A percentile compares a stretch with the other conserved stretches of the same genome.
phyloP scores from a whole-genome alignment of 148 eudicot species.

The Rhododendron williamsianum region DNA sequence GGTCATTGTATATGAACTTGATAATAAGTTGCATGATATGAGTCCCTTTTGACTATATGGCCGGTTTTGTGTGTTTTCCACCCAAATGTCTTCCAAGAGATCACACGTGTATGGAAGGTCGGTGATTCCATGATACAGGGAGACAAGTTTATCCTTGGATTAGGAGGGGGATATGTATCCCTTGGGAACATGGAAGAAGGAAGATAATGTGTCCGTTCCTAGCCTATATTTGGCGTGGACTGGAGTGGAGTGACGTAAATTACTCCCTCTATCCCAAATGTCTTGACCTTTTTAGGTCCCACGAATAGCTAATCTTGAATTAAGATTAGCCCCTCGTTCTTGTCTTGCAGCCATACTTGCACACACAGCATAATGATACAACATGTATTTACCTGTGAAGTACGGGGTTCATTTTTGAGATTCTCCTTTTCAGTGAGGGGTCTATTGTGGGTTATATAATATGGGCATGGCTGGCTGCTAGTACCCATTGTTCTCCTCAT shows the following conservation, averaged over 20 bases:
- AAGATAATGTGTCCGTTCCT: neutral
- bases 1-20: neutral
- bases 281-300: neutral
- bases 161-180: neutral
- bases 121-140: neutral
- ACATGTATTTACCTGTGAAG: neutral
- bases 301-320: neutral
- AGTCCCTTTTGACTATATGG: neutral
- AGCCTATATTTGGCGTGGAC: neutral
- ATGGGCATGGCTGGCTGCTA: too few relatives aligned
- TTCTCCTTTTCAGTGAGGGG: neutral
- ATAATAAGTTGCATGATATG: neutral
- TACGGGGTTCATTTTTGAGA: neutral
- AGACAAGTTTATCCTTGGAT: neutral
- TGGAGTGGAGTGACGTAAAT: neutral
- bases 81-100: neutral
- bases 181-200: neutral
- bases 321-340: neutral
- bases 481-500: neutral
- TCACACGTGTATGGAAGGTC: neutral
- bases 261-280: neutral
- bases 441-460: neutral
- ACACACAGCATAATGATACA: neutral
- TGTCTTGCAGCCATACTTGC: neutral
- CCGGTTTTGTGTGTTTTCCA: neutral